phyloP scores from a whole-genome alignment of 2,329 filamentous ascomycete genomes.

The Myotisia sp. region DNA sequence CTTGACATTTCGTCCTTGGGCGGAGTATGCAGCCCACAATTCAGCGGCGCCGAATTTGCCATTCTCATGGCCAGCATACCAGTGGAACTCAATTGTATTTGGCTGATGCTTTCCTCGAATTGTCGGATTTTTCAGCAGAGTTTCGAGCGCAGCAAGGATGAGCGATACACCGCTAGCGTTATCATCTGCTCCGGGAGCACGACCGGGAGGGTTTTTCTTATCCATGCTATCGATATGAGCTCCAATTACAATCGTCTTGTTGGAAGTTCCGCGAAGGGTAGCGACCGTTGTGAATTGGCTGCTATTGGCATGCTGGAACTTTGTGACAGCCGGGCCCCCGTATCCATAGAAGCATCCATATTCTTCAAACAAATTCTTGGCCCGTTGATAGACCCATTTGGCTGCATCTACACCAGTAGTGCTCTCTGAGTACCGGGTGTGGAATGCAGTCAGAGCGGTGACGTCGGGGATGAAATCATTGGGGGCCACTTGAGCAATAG shows the following conservation, averaged over 20 bases:
- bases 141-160: slow-evolving; percentile 3
- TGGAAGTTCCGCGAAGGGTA: slow-evolving; percentile 6
- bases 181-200: slow-evolving; percentile 7
- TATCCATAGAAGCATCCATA: neutral
- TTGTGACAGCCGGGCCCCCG: slow-evolving; percentile 3
- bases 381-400: slow-evolving; percentile 6
- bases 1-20: slow-evolving; percentile 2
- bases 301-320: slow-evolving; percentile 6
- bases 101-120: slow-evolving; percentile 2
- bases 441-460: slow-evolving; percentile 5
- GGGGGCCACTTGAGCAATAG: slow-evolving; percentile 4
- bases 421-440: slow-evolving; percentile 6
- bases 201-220: slow-evolving; percentile 1
- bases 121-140: slow-evolving; percentile 4
- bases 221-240: slow-evolving; percentile 9
- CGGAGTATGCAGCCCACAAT: slow-evolving; percentile 5
- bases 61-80: slow-evolving; percentile 8
- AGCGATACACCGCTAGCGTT: slow-evolving; percentile 6
- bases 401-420: slow-evolving; percentile 5
- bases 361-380: neutral
- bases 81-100: slow-evolving; percentile 9
- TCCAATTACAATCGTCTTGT: slow-evolving; percentile 7
- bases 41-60: slow-evolving; percentile 6
- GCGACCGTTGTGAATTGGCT: slow-evolving; percentile 7
- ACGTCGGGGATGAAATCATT: slow-evolving; percentile 3